Conservation (phyloP, 371 early-diverging fungal species). For the Mucor piriformis region DNA sequence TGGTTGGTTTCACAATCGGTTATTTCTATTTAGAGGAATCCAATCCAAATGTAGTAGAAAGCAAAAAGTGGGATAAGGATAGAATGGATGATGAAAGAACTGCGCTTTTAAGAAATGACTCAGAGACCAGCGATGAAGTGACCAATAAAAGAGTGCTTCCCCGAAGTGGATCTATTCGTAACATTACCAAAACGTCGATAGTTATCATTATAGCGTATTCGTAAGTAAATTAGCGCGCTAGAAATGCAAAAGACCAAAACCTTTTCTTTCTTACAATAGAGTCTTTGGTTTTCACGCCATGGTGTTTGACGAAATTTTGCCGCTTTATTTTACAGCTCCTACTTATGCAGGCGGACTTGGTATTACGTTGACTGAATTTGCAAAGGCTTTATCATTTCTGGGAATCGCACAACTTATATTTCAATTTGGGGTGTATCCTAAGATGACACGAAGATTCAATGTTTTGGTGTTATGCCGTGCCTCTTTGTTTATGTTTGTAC, state of each 20-base stretch:
- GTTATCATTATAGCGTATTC: conserved; percentile 45
- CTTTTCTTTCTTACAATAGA: conserved; percentile 13
- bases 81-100: conserved; percentile 9
- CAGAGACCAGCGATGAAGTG: not conserved
- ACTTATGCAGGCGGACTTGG: conserved; percentile 52
- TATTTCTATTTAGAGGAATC: conserved; percentile 81
- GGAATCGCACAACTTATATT: conserved; percentile 54
- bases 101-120: not conserved
- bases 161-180: conserved; percentile 12
- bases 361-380: conserved; percentile 44
- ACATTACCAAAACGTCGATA: conserved; percentile 30
- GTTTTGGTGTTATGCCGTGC: conserved; percentile 39
- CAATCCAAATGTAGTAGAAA: conserved; percentile 32
- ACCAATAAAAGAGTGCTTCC: not conserved
- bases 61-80: conserved; percentile 9
- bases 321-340: conserved; percentile 65
- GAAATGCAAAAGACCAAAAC: not conserved
- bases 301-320: conserved; percentile 76
- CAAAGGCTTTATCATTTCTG: conserved; percentile 46
- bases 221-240: conserved; percentile 22
- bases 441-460: conserved; percentile 40
- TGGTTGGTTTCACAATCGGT: conserved; percentile 70
- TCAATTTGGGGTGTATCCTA: conserved; percentile 62
- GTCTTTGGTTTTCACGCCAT: conserved; percentile 70
- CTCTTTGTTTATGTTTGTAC: conserved; percentile 42